Conservation (phyloP, 2,329 filamentous ascomycete species). For the Apiospora marii region DNA sequence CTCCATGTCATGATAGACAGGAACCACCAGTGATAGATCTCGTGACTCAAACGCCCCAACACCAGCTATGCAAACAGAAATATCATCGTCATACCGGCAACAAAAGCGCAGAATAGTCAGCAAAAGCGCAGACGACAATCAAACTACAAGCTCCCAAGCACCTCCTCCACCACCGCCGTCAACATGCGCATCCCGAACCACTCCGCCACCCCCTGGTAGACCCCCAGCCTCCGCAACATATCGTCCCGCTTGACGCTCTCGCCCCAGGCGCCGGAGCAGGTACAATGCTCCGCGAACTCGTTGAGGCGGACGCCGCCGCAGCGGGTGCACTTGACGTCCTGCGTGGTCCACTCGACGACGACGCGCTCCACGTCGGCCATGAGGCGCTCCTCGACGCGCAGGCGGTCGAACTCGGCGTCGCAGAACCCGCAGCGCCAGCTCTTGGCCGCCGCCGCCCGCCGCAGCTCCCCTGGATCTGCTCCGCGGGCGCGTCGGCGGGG, state of each 20-base stretch:
- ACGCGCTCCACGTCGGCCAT: slow-evolving; percentile 78
- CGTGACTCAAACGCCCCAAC: not conserved
- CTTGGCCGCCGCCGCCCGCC: slow-evolving; percentile 45
- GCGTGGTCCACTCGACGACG: slow-evolving; percentile 82
- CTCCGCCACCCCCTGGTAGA: slow-evolving; percentile 77
- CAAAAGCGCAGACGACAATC: not conserved
- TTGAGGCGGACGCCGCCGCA: slow-evolving; percentile 81
- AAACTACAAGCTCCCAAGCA: slow-evolving; percentile 48
- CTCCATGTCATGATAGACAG: not conserved
- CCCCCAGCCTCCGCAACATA: slow-evolving; percentile 68
- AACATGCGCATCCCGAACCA: slow-evolving; percentile 87
- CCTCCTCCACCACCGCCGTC: slow-evolving; percentile 73
- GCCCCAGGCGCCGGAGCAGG: slow-evolving; percentile 87
- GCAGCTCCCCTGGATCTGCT: slow-evolving; percentile 31
- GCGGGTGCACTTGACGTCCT: slow-evolving; percentile 83
- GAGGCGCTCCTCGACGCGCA: slow-evolving; percentile 84
- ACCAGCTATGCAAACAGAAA: not conserved
- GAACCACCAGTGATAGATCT: too few species aligned
- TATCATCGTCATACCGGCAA: not conserved
- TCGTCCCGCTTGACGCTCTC: slow-evolving; percentile 74
- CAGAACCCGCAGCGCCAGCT: slow-evolving; percentile 83
- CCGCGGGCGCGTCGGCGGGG: slow-evolving; percentile 26
- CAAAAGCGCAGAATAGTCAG: too few species aligned
- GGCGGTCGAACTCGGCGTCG: slow-evolving; percentile 75
- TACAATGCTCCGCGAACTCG: slow-evolving; percentile 97